These are phyloP conservation scores for Delitschia confertaspora DNA, from an alignment of 495 filamentous ascomycete species.

Conservation along the genomic window DNA sequence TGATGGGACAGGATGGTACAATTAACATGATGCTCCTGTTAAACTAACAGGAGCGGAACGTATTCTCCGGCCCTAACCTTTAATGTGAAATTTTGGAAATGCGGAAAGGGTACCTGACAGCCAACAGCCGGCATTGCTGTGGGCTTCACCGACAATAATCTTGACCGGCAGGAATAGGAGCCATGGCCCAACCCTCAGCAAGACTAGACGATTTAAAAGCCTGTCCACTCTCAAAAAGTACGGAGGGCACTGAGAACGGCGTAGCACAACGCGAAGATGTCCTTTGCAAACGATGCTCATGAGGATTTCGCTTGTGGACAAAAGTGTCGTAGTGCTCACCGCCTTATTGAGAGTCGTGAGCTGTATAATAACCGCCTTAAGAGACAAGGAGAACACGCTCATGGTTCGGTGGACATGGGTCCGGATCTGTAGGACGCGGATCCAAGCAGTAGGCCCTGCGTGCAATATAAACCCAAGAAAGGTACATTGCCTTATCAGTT, in stretches of 20 bases:
- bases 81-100: too few relatives aligned
- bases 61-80: slow-evolving; percentile 16
- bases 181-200: too few relatives aligned
- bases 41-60: slow-evolving; percentile 24
- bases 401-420: slow-evolving; percentile 9
- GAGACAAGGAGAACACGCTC: too few relatives aligned
- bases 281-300: too few relatives aligned
- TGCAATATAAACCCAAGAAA: slow-evolving; percentile 27
- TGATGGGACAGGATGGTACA: slow-evolving; percentile 17
- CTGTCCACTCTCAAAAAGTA: too few relatives aligned
- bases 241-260: too few relatives aligned
- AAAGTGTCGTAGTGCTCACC: too few relatives aligned
- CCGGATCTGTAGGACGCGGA: slow-evolving; percentile 18
- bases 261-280: too few relatives aligned
- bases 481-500: slow-evolving; percentile 28
- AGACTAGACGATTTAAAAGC: too few relatives aligned
- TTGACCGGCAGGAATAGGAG: too few relatives aligned
- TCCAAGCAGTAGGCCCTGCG: slow-evolving; percentile 18
- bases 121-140: slow-evolving; percentile 7
- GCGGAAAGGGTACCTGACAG: slow-evolving; percentile 17
- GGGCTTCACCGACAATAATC: too few relatives aligned
- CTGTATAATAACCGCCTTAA: slow-evolving; percentile 23
- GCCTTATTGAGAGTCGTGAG: slow-evolving; percentile 10
- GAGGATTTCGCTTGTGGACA: too few relatives aligned
- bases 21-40: slow-evolving; percentile 21